Evolutionary conservation across 805 yeast genomes (phyloP), one percentile per base, ranked within the genome.

Genomic region (Clavispora fructus): DNA sequence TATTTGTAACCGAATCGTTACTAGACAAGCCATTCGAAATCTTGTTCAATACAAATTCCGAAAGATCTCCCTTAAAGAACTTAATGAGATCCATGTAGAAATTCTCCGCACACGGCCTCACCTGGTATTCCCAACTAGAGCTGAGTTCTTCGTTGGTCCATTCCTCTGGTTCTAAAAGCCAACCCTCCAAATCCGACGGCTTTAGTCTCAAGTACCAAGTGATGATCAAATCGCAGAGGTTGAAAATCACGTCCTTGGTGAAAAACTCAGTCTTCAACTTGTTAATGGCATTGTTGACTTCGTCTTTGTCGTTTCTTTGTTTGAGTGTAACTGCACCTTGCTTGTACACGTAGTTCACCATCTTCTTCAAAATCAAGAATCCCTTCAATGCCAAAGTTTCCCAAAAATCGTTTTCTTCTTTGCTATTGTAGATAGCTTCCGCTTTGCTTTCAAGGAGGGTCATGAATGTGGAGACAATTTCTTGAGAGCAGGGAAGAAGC

Each of bases 121-220:
- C 75, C 60, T 87, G 91, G 61, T 71, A 88, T 59, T 91, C 97
- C 82, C 87, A 89, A 59, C 85, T 83, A 6, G 80, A 70, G 42
- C 82, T 76, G 47, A 83, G 68, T 54, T 90, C 95, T 58, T 89
- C 96, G 52, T 83, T 82, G 17, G 87, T 82, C 88, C 95, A 94
- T 62, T 89, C 97, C 61, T 90, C 98, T 0, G 98, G 97, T 49
- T 90, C 96, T 14, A 77, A 63, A 11, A 73, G 61, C 98, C 98
- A 94, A 33, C 79, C 69, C 55, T 87, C 95, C 41, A 92, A 63
- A 60, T 91, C 97, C 1, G 76, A 63, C 0, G 92, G 89, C 48
- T 82, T 79, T 41, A 91, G 64, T 46, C 84, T 78, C 51, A 94
- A 71, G 63, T 88, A 91, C 79, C 84, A 83, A 35, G 75, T 72